Evolutionary conservation across 2,329 filamentous ascomycete genomes (phyloP), one percentile per base, ranked within the genome.

Genomic region (Hortaea werneckii): DNA sequence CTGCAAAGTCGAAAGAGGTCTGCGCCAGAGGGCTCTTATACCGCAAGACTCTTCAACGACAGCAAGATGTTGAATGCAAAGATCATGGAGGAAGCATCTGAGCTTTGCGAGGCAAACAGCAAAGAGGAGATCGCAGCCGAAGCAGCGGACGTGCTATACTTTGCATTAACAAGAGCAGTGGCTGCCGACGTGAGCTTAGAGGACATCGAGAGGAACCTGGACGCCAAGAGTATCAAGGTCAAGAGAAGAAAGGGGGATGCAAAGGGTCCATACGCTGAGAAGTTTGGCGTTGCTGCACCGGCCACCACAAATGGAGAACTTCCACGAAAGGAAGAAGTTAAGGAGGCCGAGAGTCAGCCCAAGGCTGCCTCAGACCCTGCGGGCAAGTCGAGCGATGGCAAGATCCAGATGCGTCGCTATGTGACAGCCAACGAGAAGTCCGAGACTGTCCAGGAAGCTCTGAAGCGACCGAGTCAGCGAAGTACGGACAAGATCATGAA

Each of bases 11-110:
- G 92, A 57, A 95, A 92, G 64, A 68, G 77, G 37, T 87, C 85
- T 12, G 89, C 90, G 0, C 90, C 92, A 0, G 77, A 77, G 53
- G 90, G 89, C 1, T 98, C 92, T 9, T 98, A 98, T 66, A 98
- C 92, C 4, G 87, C 88, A 12, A 77, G 90, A 30, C 73, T 98
- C 1, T 98, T 96, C 73, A 89, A 83, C 12, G 92, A 98, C 53
- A 79, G 87, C 56, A 89, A 94, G 65, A 76, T 98, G 45, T 70
- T 95, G 44, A 78, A 86, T 38, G 92, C 92, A 3, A 98, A 98
- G 75, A 95, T 98, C 46, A 94, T 96, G 81, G 92, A 98, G 67
- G 92, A 98, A 66, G 92, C 92, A 0, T 86, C 94, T 60, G 92
- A 98, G 69, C 76, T 98, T 37, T 95, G 90, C 61, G 81, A 92